phyloP scores from a whole-genome alignment of 345 rosid genomes.

The Populus nigra region DNA sequence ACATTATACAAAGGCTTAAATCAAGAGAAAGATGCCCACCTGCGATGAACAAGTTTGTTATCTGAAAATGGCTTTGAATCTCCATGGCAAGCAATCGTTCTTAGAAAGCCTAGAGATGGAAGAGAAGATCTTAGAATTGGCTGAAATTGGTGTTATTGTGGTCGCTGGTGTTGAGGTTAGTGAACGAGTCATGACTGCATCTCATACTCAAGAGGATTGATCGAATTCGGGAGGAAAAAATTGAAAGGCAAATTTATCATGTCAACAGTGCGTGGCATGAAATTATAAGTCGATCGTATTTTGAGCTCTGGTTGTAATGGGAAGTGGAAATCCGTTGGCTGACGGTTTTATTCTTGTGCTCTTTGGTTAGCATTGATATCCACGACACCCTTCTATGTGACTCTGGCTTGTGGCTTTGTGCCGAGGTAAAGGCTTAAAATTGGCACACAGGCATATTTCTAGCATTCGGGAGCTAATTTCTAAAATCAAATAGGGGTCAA shows the following conservation, averaged over 20 bases:
- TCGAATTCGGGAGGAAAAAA: conserved; percentile 5
- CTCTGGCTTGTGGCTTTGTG: no score
- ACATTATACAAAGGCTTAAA: background rate
- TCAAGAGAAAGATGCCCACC: conserved; percentile 21
- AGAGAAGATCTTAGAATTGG: conserved; percentile 9
- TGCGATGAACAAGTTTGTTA: conserved; percentile 37
- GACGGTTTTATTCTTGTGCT: background rate
- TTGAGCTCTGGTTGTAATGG: conserved; percentile 16
- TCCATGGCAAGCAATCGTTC: conserved; percentile 17
- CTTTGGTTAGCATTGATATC: background rate
- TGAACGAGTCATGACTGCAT: conserved; percentile 42
- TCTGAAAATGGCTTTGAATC: conserved; percentile 11
- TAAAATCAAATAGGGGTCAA: background rate
- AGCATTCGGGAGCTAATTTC: background rate
- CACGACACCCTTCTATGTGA: no score
- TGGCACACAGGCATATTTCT: background rate
- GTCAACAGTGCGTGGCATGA: conserved; percentile 7
- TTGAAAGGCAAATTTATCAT: background rate
- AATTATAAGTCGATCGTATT: conserved; percentile 20
- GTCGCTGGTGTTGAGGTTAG: conserved; percentile 30
- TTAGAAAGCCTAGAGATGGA: conserved; percentile 23
- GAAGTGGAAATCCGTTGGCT: conserved; percentile 41
- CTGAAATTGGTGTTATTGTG: conserved; percentile 14
- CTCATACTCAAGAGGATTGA: background rate
- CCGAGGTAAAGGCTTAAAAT: background rate